These are phyloP conservation scores for Powellomyces hirtus DNA, from an alignment of 192 early-diverging fungal species.

Conservation along the genomic window DNA sequence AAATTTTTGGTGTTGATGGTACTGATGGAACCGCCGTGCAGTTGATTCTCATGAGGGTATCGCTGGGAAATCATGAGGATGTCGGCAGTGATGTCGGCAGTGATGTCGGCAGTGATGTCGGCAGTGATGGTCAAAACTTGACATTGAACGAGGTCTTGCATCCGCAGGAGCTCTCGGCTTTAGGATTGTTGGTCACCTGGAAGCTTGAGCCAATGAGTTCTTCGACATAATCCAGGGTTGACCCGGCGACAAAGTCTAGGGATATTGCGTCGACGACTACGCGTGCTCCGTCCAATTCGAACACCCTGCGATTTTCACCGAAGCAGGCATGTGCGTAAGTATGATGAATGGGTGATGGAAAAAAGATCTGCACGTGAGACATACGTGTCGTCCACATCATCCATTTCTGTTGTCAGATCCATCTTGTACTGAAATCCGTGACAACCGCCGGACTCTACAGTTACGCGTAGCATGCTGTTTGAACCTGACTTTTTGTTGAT, in stretches of 20 bases:
- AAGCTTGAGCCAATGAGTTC: slow-evolving; percentile 56
- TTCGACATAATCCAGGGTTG: slow-evolving; percentile 49
- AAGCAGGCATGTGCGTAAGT: no score
- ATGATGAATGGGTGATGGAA: no score
- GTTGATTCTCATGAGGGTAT: no score
- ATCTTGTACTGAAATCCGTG: slow-evolving; percentile 58
- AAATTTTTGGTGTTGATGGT: no score
- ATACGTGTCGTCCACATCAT: slow-evolving; percentile 43
- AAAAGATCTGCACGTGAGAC: no score
- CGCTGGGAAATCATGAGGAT: no score
- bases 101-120: no score
- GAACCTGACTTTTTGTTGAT: slow-evolving; percentile 27
- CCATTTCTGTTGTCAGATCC: slow-evolving; percentile 37
- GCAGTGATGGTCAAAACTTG: slow-evolving; percentile 40
- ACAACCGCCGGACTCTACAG: slow-evolving; percentile 54
- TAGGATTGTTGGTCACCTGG: slow-evolving; percentile 53
- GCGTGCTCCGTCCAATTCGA: slow-evolving; percentile 42
- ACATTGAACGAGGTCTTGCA: slow-evolving; percentile 54
- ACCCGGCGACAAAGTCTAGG: slow-evolving; percentile 42
- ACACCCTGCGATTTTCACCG: no score
- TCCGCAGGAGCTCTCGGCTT: slow-evolving; percentile 50
- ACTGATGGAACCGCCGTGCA: no score
- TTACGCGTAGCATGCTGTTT: slow-evolving; percentile 35
- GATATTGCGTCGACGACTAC: slow-evolving; percentile 46
- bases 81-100: no score